These are phyloP conservation scores for Fusarium musae DNA, from an alignment of 2,329 filamentous ascomycete species.

Conservation along the genomic window DNA sequence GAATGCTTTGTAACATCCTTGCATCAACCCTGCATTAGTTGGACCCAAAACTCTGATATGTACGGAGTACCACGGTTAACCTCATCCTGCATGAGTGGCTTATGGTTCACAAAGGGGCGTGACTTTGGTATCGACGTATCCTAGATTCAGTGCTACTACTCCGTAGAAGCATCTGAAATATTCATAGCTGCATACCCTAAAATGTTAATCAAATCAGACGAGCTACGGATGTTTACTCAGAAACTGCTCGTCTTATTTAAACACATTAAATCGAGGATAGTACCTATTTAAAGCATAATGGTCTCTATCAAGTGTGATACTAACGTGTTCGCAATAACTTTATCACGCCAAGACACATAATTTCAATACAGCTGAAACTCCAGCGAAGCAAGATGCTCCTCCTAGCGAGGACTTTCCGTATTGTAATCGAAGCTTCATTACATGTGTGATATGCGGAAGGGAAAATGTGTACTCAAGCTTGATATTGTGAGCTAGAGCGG, in stretches of 20 bases:
- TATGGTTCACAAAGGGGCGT: background rate
- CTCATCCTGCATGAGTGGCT: conserved; percentile 10
- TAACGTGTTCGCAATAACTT: too few species aligned
- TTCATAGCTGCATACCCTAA: background rate
- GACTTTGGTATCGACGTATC: background rate
- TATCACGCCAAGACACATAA: background rate
- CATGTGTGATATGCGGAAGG: background rate
- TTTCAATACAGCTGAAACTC: background rate
- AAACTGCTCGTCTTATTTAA: background rate
- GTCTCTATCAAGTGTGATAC: background rate
- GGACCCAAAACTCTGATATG: background rate
- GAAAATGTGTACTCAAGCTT: background rate
- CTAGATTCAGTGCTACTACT: conserved; percentile 23
- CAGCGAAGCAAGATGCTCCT: background rate
- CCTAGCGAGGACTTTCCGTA: too few species aligned
- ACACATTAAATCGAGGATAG: background rate
- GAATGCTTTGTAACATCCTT: conserved; percentile 32
- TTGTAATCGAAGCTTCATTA: background rate
- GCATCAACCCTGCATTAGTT: conserved; percentile 25
- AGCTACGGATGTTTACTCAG: background rate
- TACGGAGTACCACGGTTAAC: background rate
- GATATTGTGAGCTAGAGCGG: background rate
- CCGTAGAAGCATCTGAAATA: conserved; percentile 18
- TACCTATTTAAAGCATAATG: background rate
- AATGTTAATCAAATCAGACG: background rate